phyloP scores from a whole-genome alignment of 352 stramenopile genomes.

The Elongisporangium anandrum region DNA sequence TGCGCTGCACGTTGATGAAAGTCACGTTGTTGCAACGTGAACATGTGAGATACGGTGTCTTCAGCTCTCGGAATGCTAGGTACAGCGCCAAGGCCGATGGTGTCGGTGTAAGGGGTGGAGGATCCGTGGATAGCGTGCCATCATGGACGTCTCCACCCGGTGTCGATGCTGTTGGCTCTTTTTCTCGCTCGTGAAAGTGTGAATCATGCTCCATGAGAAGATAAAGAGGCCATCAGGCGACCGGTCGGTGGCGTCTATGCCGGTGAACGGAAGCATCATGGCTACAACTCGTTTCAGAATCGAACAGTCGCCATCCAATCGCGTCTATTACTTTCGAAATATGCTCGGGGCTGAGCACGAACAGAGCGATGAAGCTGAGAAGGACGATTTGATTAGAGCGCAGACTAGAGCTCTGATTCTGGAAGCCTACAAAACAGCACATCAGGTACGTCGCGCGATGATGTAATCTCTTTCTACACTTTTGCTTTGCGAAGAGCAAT shows the following conservation, averaged over 20 bases:
- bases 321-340: background rate
- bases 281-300: background rate
- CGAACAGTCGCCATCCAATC: background rate
- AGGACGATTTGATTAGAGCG: background rate
- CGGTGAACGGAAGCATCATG: background rate
- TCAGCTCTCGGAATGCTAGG: constrained; percentile 16
- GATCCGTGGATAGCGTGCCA: background rate
- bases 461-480: background rate
- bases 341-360: background rate
- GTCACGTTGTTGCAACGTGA: constrained; percentile 73
- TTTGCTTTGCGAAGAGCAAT: background rate
- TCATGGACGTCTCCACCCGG: background rate
- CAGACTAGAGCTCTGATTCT: background rate
- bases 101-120: background rate
- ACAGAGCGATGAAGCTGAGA: background rate
- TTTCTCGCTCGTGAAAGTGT: background rate
- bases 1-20: constrained; percentile 60
- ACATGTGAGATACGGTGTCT: constrained; percentile 75
- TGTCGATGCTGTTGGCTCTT: background rate
- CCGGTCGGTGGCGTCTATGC: background rate
- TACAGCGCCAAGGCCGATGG: constrained; percentile 5
- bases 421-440: background rate
- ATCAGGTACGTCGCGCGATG: background rate
- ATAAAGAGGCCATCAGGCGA: background rate
- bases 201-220: background rate